Conservation (phyloP, 2,329 filamentous ascomycete genomes). For the Albophoma yamanashiensis region DNA sequence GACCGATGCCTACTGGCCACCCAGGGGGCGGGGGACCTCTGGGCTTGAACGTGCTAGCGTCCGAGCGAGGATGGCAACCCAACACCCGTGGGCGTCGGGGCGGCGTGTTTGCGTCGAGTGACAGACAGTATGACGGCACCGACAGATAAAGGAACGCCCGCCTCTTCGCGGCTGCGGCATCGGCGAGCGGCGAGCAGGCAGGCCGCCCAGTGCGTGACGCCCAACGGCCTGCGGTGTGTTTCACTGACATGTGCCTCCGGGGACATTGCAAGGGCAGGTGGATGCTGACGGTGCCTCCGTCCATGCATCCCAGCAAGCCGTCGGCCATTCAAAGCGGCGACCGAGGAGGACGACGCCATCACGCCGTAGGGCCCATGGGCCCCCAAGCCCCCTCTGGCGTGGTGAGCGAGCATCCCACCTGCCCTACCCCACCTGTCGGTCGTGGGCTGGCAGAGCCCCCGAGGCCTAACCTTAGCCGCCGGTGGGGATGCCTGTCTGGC, state of each 20-base stretch:
- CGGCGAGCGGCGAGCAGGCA: too few relatives aligned
- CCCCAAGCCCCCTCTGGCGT: not conserved
- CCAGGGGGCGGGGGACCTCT: not conserved
- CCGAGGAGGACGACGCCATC: not conserved
- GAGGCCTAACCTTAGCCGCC: slow-evolving; percentile 6
- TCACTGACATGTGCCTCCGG: slow-evolving; percentile 12
- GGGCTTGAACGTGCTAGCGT: not conserved
- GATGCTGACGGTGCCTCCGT: not conserved
- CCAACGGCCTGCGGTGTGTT: slow-evolving; percentile 8
- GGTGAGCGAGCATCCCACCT: slow-evolving; percentile 1
- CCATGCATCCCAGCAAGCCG: not conserved
- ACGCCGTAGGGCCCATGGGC: not conserved
- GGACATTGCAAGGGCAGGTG: not conserved
- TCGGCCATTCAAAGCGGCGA: not conserved
- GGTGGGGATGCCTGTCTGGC: not conserved
- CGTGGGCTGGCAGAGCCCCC: slow-evolving; percentile 2
- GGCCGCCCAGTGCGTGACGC: not conserved
- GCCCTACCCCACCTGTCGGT: slow-evolving; percentile 9
- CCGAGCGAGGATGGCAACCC: not conserved
- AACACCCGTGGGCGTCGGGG: not conserved
- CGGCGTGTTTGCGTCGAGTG: not conserved
- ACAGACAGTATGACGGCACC: not conserved
- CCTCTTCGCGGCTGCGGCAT: not conserved
- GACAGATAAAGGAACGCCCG: not conserved
- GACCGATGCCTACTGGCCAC: not conserved